phyloP scores from a whole-genome alignment of 768 basidiomycete species.

The Nevesoporus exiguus region DNA sequence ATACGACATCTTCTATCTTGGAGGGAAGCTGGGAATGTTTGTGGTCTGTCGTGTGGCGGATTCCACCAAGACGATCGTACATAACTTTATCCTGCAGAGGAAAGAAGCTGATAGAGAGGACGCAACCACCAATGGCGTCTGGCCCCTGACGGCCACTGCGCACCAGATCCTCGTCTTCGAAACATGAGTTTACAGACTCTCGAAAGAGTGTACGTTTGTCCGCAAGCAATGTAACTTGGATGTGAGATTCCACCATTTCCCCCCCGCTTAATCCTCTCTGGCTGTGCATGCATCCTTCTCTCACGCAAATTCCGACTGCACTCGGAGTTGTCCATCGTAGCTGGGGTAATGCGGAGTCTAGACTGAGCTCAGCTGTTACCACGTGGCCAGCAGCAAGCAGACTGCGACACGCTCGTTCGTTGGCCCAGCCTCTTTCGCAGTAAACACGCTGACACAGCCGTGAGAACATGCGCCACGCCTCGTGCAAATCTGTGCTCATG shows the following conservation, averaged over 20 bases:
- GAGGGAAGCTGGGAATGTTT: constrained; percentile 27
- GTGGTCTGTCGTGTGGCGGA: constrained; percentile 21
- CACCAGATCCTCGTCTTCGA: constrained; percentile 33
- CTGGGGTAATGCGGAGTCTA: background rate
- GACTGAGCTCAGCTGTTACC: background rate
- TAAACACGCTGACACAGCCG: constrained; percentile 4
- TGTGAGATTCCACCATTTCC: background rate
- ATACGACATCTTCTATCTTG: constrained; percentile 33
- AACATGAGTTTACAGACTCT: constrained; percentile 1
- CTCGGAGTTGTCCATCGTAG: background rate
- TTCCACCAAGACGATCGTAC: constrained; percentile 19
- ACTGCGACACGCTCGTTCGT: constrained; percentile 1
- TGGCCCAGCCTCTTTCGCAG: background rate
- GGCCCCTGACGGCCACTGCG: constrained; percentile 28
- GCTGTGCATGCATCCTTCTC: background rate
- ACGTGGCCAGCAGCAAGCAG: background rate
- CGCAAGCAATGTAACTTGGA: background rate
- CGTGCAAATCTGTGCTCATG: background rate
- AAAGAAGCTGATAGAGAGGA: constrained; percentile 32
- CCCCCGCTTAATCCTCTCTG: background rate
- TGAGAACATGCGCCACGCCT: constrained; percentile 13
- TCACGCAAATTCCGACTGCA: background rate
- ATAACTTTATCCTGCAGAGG: constrained; percentile 30
- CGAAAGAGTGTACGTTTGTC: background rate
- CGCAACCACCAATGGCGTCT: constrained; percentile 25